Evolutionary conservation across 1,284 basidiomycete species (phyloP), one percentile per base, ranked within the genome.

Genomic region (Puccinia novopanici): DNA sequence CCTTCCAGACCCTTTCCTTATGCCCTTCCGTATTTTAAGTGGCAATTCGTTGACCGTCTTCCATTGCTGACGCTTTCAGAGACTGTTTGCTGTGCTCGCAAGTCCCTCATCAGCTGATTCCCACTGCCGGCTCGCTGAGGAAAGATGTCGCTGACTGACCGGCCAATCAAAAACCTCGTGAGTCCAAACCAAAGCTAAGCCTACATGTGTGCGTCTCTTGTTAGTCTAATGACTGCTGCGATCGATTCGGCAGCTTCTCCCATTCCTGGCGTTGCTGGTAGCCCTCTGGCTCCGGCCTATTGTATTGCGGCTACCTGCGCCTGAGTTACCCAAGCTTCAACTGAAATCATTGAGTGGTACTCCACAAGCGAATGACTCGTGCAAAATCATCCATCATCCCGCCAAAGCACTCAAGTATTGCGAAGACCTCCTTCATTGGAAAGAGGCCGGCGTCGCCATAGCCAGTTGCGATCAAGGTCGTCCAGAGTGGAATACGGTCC

Each of bases 381-480:
- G 74, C 63, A 63, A 76, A 37, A 52, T 76, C 45, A n/a, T 76
- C 10, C 55, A 76, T 8, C 48, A 76, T 63, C 61, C 74, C 52
- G 24, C 42, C 17, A n/a, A 37, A 24, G 27, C 59, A 4, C 48
- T 84, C 54, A 84, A 90, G 75, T 90, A 86, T 84, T 92, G 91
- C 83, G 91, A 92, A 83, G 91, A 92, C 82, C 88, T 86, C 34
- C 85, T 87, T 0, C 89, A 90, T 82, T 91, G 90, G 90, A 89
- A 91, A 75, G 84, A 88, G 55, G 84, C 85, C 76, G 87, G 87
- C 80, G 81, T 82, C 3, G 87, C 86, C 12, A 83, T 83, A 3
- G 83, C 87, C 50, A 88, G 87, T 79, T 91, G 90, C 79, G 90
- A 91, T 83, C 87, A 88, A 0, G 87, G 87, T 67, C 86, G 90